Percentiles rank a stretch among this genome's conserved stretches.
Conservation (phyloP, 805 yeast genomes). For the Helenozyma rhizophorensis region DNA sequence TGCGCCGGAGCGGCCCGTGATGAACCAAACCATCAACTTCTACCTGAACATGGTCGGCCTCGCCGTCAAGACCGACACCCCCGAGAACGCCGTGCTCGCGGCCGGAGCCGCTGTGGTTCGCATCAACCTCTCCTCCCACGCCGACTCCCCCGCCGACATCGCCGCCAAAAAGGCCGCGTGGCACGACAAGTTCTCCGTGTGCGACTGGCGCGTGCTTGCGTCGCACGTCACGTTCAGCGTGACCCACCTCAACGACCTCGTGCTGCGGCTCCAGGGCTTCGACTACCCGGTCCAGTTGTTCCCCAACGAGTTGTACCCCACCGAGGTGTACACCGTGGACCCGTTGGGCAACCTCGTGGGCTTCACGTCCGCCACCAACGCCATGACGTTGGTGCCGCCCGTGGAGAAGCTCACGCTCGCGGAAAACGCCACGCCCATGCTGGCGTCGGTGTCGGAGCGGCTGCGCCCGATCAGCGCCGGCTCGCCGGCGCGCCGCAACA, state of each 20-base stretch:
- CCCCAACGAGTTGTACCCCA: slow-evolving; percentile 73
- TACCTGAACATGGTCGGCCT: slow-evolving; percentile 46
- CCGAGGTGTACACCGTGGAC: slow-evolving; percentile 67
- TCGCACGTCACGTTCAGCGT: slow-evolving; percentile 46
- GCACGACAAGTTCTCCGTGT: slow-evolving; percentile 14
- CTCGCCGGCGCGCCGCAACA: slow-evolving; percentile 32
- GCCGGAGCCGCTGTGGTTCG: slow-evolving; percentile 20
- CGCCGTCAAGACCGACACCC: slow-evolving; percentile 18
- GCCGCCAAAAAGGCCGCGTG: slow-evolving; percentile 10
- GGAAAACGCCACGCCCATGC: slow-evolving; percentile 6
- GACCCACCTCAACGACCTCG: slow-evolving; percentile 34
- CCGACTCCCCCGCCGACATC: slow-evolving; percentile 17
- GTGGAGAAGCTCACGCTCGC: slow-evolving; percentile 22
- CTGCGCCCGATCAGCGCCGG: neutral
- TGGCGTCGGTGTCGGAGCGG: slow-evolving; percentile 9
- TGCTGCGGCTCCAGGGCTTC: slow-evolving; percentile 26
- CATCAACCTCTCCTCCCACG: slow-evolving; percentile 14
- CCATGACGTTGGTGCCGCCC: slow-evolving; percentile 50
- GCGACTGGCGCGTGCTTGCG: slow-evolving; percentile 49
- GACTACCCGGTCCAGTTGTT: slow-evolving; percentile 46
- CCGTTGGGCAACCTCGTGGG: slow-evolving; percentile 84
- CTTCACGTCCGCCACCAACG: slow-evolving; percentile 59
- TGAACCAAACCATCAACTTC: slow-evolving; percentile 48
- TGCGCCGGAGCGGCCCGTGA: slow-evolving; percentile 47
- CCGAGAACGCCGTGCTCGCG: slow-evolving; percentile 17